phyloP scores from a whole-genome alignment of 2,329 filamentous ascomycete genomes.

The Fonsecaea multimorphosa region DNA sequence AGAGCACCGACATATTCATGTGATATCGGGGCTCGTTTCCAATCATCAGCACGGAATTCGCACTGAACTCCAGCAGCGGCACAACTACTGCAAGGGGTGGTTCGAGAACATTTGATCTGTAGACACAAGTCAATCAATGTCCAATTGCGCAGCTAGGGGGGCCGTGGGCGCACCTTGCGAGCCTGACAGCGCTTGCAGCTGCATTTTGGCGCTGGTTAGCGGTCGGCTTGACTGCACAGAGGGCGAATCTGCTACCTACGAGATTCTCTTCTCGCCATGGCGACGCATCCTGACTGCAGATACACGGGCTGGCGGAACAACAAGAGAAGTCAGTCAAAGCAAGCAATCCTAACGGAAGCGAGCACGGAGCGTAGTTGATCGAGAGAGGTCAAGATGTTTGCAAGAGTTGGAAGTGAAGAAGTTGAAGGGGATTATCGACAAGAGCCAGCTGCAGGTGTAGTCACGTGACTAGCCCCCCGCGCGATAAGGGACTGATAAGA shows the following conservation, averaged over 20 bases:
- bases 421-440: too few relatives aligned
- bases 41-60: slow-evolving; percentile 23
- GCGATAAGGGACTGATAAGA: slow-evolving; percentile 1
- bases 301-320: background rate
- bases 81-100: slow-evolving; percentile 20
- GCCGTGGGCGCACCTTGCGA: slow-evolving; percentile 14
- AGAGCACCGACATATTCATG: slow-evolving; percentile 19
- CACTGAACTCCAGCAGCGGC: slow-evolving; percentile 16
- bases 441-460: too few relatives aligned
- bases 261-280: slow-evolving; percentile 19
- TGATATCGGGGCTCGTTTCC: slow-evolving; percentile 21
- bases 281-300: slow-evolving; percentile 16
- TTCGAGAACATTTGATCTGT: slow-evolving; percentile 27
- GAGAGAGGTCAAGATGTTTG: too few relatives aligned
- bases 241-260: slow-evolving; percentile 6
- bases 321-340: background rate
- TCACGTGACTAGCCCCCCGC: background rate
- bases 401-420: too few relatives aligned
- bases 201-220: background rate
- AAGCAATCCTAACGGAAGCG: background rate
- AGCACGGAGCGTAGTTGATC: background rate
- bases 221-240: background rate
- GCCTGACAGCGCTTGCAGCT: slow-evolving; percentile 27
- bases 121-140: background rate
- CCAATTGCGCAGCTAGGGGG: background rate